phyloP scores from a whole-genome alignment of 257 asterid genomes.

The Primulina eburnea region DNA sequence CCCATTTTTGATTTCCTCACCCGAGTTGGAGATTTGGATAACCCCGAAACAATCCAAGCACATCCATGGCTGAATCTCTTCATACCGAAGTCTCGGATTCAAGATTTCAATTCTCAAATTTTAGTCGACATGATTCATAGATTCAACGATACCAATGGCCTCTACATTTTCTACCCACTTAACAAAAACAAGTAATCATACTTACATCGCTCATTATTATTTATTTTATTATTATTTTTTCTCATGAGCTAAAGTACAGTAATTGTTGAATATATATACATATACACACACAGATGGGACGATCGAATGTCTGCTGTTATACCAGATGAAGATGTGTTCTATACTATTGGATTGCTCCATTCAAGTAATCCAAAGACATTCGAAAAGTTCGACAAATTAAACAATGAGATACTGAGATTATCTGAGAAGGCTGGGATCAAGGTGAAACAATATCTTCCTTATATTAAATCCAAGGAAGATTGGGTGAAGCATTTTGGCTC shows the following conservation, averaged over 20 bases:
- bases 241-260: background rate
- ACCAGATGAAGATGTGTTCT: slow-evolving; percentile 44
- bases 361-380: slow-evolving; percentile 16
- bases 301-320: slow-evolving; percentile 36
- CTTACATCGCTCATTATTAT: background rate
- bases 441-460: slow-evolving; percentile 47
- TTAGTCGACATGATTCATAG: slow-evolving; percentile 46
- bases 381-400: slow-evolving; percentile 28
- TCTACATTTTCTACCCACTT: slow-evolving; percentile 64
- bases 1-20: slow-evolving; percentile 7
- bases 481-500: slow-evolving; percentile 48
- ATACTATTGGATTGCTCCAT: slow-evolving; percentile 32
- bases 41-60: slow-evolving; percentile 30
- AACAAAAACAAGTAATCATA: slow-evolving; percentile 39
- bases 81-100: slow-evolving; percentile 59
- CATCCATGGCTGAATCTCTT: slow-evolving; percentile 87
- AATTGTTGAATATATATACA: slow-evolving; percentile 5
- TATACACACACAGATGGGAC: slow-evolving; percentile 35
- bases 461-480: slow-evolving; percentile 27
- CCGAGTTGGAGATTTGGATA: slow-evolving; percentile 21
- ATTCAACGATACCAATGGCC: slow-evolving; percentile 36
- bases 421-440: slow-evolving; percentile 33
- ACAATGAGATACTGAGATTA: slow-evolving; percentile 26
- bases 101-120: slow-evolving; percentile 56
- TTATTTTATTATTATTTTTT: background rate